Base-by-base conservation (phyloP, 176 grass and related monocot species). In the Triticum timopheevii region DNA sequence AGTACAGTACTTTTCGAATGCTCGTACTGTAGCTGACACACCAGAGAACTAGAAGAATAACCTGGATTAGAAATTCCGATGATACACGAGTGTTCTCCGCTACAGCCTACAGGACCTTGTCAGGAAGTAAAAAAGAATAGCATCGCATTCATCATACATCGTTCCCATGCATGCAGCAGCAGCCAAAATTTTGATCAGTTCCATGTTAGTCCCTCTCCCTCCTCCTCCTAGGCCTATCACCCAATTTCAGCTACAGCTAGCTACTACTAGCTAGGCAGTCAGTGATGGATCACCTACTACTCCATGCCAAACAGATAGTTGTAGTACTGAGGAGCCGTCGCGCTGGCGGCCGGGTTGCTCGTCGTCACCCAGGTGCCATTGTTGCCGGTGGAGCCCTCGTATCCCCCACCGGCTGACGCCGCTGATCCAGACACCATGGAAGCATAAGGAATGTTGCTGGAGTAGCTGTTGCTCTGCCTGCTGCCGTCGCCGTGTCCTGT, bases 261-360 rank as follows among this genome's bases (percentile, higher is more conserved):
- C 54, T 66, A 61, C 40, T 45, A 45, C 50, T 54, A 19, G 10
- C 65, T 80, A 74, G 85, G 73, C 75, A 80, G 63, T 77, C 74
- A 77, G 74, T 6, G 47, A 84, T 69, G 5, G 52, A 58, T 58
- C 85, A 47, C 80, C 89, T 94, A 93, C 89, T 95, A 98, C 82
- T 98, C 93, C 83, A 90, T 92, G 27, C 93, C 93, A 91, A 90
- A 92, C 86, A 95, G 87, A 56, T 91, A 91, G 89, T 83, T 82
- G 91, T 90, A 91, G 71, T 59, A 88, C 19, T 92, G 95, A 40
- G 94, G 90, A 62, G 93, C 85, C 90, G 91, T 54, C 16, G 50
- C 2, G 50, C 16, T 54, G 79, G 70, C 88, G 79, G 70, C 88
- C 13, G 77, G 73, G 44, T 76, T 90, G 84, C 64, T 90, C 22